phyloP scores from a whole-genome alignment of 176 grass and related monocot species.

The Areca catechu region DNA sequence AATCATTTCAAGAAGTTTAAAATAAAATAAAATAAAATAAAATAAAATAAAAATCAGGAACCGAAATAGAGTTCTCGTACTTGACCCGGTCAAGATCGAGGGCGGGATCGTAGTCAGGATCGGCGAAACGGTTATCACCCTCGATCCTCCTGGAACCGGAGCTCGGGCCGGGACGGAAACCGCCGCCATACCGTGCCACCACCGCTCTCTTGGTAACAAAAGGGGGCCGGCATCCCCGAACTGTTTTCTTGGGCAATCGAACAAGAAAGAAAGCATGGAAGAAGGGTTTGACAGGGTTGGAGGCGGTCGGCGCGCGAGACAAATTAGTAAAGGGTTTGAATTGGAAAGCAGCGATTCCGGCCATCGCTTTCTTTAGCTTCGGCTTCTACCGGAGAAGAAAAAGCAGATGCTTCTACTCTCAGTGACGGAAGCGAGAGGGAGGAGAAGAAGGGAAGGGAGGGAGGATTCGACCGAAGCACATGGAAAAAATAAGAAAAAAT shows the following conservation, averaged over 20 bases:
- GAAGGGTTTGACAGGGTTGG: background rate
- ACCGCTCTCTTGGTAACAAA: conserved; percentile 1
- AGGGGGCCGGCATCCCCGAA: background rate
- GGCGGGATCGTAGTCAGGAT: conserved; percentile 51
- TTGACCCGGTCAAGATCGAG: conserved; percentile 71
- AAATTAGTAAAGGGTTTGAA: conserved; percentile 16
- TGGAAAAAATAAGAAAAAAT: no score
- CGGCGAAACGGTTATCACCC: conserved; percentile 17
- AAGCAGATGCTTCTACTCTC: no score
- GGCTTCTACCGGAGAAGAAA: no score
- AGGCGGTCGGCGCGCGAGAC: background rate
- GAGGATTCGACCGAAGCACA: no score
- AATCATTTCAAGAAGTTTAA: background rate
- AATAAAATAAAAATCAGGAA: background rate
- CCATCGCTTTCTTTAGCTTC: conserved; percentile 17
- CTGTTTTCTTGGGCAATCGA: conserved; percentile 10
- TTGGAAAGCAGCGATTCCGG: conserved; percentile 23
- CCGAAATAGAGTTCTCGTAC: conserved; percentile 20
- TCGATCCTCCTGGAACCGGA: background rate
- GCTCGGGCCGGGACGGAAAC: conserved; percentile 9
- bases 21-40: background rate
- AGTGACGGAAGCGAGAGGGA: no score
- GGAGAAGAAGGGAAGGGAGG: no score
- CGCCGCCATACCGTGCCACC: conserved; percentile 24
- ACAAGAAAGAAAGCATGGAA: background rate